A percentile compares a stretch with the other conserved stretches of the same genome.
Conservation (phyloP, 2,329 filamentous ascomycete species). For the Sporothrix luriei region DNA sequence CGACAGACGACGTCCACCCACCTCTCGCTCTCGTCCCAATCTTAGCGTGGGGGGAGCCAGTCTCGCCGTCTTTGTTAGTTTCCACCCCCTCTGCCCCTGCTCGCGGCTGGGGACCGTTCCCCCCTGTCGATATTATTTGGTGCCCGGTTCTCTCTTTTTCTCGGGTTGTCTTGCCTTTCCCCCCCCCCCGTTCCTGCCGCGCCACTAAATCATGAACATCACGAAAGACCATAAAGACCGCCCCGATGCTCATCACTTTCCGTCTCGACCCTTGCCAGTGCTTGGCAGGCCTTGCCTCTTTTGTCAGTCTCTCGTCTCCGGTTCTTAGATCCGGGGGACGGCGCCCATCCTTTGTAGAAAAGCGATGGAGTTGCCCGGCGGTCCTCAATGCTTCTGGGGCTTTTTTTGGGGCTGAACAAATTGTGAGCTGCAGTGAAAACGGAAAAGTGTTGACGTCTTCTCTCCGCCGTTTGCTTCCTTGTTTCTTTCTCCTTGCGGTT, state of each 20-base stretch:
- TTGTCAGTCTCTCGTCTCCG: too few species aligned
- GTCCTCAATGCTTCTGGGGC: neutral
- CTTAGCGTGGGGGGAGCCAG: too few species aligned
- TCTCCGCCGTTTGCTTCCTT: neutral
- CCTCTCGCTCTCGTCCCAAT: too few species aligned
- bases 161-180: neutral
- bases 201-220: too few species aligned
- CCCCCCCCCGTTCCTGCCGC: too few species aligned
- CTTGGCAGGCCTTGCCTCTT: too few species aligned
- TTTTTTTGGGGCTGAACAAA: neutral
- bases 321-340: too few species aligned
- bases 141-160: neutral
- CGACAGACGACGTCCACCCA: too few species aligned
- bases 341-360: neutral
- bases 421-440: neutral
- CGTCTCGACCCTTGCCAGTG: too few species aligned
- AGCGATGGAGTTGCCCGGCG: neutral
- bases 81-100: conserved; percentile 15
- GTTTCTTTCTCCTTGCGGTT: neutral
- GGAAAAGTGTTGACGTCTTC: neutral
- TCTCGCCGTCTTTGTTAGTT: too few species aligned
- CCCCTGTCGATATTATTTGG: neutral
- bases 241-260: too few species aligned
- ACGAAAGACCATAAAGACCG: too few species aligned
- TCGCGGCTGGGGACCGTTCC: neutral